Evolutionary conservation across 106 monocot genomes (phyloP).

Genomic region (Amphibolis antarctica): DNA sequence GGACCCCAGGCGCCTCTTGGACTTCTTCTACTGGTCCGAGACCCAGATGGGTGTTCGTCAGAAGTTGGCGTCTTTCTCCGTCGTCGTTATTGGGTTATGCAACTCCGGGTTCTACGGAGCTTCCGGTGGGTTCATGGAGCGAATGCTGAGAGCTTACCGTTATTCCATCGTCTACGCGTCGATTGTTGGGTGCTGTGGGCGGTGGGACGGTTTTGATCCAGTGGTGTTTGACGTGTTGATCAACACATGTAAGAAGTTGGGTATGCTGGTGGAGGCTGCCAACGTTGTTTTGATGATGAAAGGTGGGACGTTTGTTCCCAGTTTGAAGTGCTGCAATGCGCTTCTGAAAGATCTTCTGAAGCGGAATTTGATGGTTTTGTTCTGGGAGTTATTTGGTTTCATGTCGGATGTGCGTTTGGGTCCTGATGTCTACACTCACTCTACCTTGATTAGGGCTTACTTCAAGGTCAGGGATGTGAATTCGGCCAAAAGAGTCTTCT

Average conservation of each 20-base stretch:
- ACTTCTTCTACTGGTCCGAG: constrained; percentile 66
- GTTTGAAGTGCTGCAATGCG: constrained; percentile 56
- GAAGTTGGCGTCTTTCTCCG: constrained; percentile 29
- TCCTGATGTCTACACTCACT: constrained; percentile 52
- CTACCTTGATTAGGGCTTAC: constrained; percentile 46
- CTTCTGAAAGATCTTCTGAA: constrained; percentile 62
- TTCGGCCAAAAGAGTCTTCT: constrained; percentile 39
- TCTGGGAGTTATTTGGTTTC: constrained; percentile 63
- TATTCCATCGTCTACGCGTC: constrained; percentile 22
- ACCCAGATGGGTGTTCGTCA: constrained; percentile 25
- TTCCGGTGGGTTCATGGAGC: constrained; percentile 37
- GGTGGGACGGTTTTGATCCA: constrained; percentile 1
- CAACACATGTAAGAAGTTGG: constrained; percentile 49
- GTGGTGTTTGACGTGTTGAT: constrained; percentile 52
- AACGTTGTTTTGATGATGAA: constrained; percentile 49
- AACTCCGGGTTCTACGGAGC: constrained; percentile 22
- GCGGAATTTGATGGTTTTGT: constrained; percentile 43
- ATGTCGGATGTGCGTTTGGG: constrained; percentile 24
- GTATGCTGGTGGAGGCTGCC: constrained; percentile 35
- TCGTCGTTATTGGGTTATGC: constrained; percentile 41
- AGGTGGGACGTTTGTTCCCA: constrained; percentile 28
- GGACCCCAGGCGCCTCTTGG: constrained; percentile 28
- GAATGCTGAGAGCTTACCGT: constrained; percentile 33
- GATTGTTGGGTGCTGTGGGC: constrained; percentile 6
- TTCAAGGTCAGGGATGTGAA: constrained; percentile 38